phyloP scores from a whole-genome alignment of 352 stramenopile genomes.

The Globisporangium recalcitrans region DNA sequence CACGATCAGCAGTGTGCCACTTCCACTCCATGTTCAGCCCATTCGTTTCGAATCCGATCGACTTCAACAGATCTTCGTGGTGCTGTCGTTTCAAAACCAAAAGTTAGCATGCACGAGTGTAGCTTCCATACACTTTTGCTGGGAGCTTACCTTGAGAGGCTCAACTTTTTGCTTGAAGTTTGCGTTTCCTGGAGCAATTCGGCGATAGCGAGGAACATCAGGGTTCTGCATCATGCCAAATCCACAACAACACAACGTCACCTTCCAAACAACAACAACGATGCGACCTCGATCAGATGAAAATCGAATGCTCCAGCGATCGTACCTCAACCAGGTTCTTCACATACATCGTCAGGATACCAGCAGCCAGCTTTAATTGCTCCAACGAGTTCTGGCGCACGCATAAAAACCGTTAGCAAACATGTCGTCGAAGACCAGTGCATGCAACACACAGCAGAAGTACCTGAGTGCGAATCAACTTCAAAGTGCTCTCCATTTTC shows the following conservation, averaged over 20 bases:
- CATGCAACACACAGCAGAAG: no score
- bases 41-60: constrained; percentile 70
- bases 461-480: constrained; percentile 49
- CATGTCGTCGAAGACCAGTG: no score
- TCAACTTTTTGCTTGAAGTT: constrained; percentile 87
- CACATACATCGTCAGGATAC: constrained; percentile 83
- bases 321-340: constrained; percentile 80
- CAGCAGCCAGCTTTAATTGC: constrained; percentile 56
- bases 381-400: constrained; percentile 57
- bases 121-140: background rate
- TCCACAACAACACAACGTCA: background rate
- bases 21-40: constrained; percentile 83
- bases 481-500: constrained; percentile 41
- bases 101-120: background rate
- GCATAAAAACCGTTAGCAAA: constrained; percentile 8
- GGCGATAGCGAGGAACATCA: constrained; percentile 74
- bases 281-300: background rate
- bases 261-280: background rate
- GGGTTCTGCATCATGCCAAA: constrained; percentile 42
- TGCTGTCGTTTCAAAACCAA: constrained; percentile 30
- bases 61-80: constrained; percentile 67
- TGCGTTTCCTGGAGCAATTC: constrained; percentile 66
- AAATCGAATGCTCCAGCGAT: background rate
- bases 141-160: constrained; percentile 53
- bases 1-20: constrained; percentile 61